Conservation (phyloP, 257 asterid species). For the Voacanga thouarsii region DNA sequence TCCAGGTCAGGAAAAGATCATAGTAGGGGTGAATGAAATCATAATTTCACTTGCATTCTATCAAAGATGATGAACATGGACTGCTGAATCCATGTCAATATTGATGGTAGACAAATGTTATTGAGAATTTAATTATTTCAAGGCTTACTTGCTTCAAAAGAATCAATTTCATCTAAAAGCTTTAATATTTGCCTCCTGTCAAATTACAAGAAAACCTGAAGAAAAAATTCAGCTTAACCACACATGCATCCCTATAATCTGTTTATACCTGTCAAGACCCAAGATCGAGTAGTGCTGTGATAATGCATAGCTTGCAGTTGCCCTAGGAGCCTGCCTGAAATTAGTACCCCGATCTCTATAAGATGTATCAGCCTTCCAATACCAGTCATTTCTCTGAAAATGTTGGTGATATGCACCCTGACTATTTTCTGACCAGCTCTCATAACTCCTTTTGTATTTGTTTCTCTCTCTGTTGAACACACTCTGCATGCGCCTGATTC, state of each 20-base stretch:
- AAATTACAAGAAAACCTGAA: background rate
- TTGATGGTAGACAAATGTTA: background rate
- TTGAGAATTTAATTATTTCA: background rate
- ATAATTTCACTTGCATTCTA: background rate
- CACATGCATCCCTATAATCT: background rate
- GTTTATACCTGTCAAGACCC: constrained; percentile 86
- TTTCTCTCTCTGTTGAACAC: constrained; percentile 86
- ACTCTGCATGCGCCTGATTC: constrained; percentile 89
- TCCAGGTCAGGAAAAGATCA: background rate
- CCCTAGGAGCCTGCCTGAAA: constrained; percentile 52
- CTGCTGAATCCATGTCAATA: background rate
- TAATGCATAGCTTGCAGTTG: constrained; percentile 42
- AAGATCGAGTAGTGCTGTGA: constrained; percentile 83
- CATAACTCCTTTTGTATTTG: constrained; percentile 62
- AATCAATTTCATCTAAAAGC: background rate
- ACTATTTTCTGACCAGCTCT: constrained; percentile 80
- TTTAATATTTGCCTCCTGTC: background rate
- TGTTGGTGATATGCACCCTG: constrained; percentile 67
- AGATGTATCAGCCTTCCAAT: constrained; percentile 77
- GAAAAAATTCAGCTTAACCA: background rate
- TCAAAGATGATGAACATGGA: background rate
- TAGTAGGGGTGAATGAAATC: background rate
- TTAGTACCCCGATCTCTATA: constrained; percentile 43
- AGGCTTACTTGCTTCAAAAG: background rate
- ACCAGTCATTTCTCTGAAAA: constrained; percentile 94